Evolutionary conservation across 371 early-diverging fungal genomes (phyloP), one percentile per base, ranked within the genome.

Genomic region (Mucor lusitanicus): DNA sequence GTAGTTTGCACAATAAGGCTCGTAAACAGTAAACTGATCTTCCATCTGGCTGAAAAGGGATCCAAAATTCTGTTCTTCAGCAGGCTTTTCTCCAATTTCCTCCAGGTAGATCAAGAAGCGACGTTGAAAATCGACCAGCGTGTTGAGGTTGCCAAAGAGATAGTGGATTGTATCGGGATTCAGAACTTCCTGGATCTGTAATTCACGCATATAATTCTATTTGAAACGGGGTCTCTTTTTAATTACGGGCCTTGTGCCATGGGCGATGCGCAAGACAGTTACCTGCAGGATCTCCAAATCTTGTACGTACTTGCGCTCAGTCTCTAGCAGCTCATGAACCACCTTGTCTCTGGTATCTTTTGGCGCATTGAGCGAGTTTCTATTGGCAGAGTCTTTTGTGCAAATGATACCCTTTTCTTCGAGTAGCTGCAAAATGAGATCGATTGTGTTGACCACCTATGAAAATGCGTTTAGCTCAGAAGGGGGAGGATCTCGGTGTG

Each of bases 101-200:
- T 99, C 99, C 68, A 99, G 76, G 44, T 90, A 90, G 42, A 97
- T 88, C 72, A 99, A 73, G 71, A 98, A 98, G 8, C 96, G 90
- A 15, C 98, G 90, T 81, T 98, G 98, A 61, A 98, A 98, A 71
- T 99, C 98, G 17, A 98, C 88, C 12, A 99, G 80, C 33, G 91
- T 88, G 76, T 94, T 91, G 61, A 99, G 81, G 70, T 99, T 98
- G 59, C 93, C 95, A 82, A 99, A 99, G 57, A 95, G 84, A 68
- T 86, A 87, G 63, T 92, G 89, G 61, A 91, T 85, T 2, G 87
- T 91, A 71, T 92, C 92, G 62, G 90, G 85, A 19, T 91, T 88
- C n/a, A 92, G 68, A 40, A 92, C 76, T 58, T 87, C 85, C 72
- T 86, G 83, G 30, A 55, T 39, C 53, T 85, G 85, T 30, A 88